These are phyloP conservation scores for Bryoglossum gracile DNA, from an alignment of 495 filamentous ascomycete genomes.

Conservation along the genomic window DNA sequence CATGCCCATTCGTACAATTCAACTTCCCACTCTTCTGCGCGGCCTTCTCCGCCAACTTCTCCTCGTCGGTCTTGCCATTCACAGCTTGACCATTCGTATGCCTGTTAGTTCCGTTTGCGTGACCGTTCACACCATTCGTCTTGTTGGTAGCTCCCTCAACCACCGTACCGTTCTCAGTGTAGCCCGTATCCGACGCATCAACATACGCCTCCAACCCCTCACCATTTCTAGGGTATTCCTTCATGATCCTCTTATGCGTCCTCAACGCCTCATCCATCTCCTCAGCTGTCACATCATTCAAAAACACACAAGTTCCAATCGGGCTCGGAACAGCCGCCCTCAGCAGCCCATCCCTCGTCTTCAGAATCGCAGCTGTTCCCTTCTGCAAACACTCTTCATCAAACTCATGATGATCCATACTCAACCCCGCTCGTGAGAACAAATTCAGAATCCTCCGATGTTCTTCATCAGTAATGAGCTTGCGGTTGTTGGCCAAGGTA, in stretches of 20 bases:
- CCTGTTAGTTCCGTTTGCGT: no score
- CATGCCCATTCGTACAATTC: no score
- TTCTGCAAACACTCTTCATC: slow-evolving; percentile 50
- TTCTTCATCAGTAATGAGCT: slow-evolving; percentile 43
- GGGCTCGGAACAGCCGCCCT: slow-evolving; percentile 51
- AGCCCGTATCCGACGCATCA: slow-evolving; percentile 50
- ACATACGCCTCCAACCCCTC: slow-evolving; percentile 55
- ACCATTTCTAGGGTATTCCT: slow-evolving; percentile 47
- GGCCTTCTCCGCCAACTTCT: no score
- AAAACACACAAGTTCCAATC: slow-evolving; percentile 48
- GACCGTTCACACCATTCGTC: no score
- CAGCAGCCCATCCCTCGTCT: slow-evolving; percentile 53
- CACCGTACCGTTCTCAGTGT: slow-evolving; percentile 37
- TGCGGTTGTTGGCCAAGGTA: slow-evolving; percentile 47
- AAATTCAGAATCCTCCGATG: slow-evolving; percentile 47
- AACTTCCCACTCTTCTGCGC: no score
- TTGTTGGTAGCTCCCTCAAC: no score
- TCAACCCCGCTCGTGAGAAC: slow-evolving; percentile 54
- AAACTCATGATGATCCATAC: slow-evolving; percentile 56
- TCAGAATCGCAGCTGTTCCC: slow-evolving; percentile 53
- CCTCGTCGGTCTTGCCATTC: no score
- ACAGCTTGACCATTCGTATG: no score
- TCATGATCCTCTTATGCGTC: slow-evolving; percentile 47
- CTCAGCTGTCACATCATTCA: slow-evolving; percentile 45
- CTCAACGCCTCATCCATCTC: slow-evolving; percentile 45